phyloP scores from a whole-genome alignment of 306 rosid species.

The Ziziphus jujuba region DNA sequence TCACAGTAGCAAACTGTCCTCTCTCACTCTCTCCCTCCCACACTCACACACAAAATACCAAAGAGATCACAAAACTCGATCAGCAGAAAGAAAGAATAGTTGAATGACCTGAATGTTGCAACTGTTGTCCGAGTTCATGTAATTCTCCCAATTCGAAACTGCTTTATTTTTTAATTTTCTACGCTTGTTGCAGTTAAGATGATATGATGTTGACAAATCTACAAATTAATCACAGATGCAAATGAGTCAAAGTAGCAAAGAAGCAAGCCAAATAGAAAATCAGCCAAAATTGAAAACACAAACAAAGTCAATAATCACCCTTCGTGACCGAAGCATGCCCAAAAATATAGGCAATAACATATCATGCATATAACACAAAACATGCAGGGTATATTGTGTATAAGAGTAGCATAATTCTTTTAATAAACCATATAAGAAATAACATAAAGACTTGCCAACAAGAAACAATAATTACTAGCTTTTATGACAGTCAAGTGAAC shows the following conservation, averaged over 20 bases:
- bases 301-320: not conserved
- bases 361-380: not conserved
- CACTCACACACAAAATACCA: not conserved
- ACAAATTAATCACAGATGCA: constrained; percentile 1
- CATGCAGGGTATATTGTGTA: not conserved
- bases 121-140: constrained; percentile 29
- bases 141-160: constrained; percentile 36
- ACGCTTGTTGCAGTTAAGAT: constrained; percentile 28
- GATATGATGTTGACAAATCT: constrained; percentile 19
- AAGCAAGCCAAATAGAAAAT: not conserved
- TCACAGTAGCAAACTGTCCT: too few relatives aligned
- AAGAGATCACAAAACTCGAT: not conserved
- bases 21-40: too few relatives aligned
- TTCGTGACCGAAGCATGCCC: not conserved
- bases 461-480: not conserved
- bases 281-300: not conserved
- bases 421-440: not conserved
- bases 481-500: not conserved
- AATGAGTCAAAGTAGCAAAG: not conserved
- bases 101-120: constrained; percentile 26
- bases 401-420: not conserved
- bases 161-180: constrained; percentile 35
- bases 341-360: not conserved
- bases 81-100: not conserved
- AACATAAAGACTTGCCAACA: not conserved